These are phyloP conservation scores for Aspergillus taichungensis DNA, from an alignment of 495 filamentous ascomycete species.

Conservation along the genomic window DNA sequence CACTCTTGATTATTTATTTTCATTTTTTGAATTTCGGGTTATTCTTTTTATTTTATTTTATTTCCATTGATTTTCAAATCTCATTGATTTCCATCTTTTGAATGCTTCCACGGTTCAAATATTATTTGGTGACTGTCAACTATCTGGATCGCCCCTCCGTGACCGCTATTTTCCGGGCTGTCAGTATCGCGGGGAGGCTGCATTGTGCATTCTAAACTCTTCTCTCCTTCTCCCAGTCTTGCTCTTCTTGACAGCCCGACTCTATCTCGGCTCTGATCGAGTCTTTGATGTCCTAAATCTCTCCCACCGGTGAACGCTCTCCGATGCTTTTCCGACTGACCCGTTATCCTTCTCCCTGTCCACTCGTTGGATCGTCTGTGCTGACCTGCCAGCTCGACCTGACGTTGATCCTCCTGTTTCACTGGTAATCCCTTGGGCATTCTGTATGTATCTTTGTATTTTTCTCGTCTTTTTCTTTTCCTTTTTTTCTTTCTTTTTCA, in stretches of 20 bases:
- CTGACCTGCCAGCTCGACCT: no score
- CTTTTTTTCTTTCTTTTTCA: slow-evolving; percentile 3
- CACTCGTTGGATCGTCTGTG: no score
- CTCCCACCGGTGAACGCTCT: not conserved
- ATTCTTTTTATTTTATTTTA: no score
- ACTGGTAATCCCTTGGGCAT: no score
- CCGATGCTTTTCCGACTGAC: no score
- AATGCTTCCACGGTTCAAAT: not conserved
- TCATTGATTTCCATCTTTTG: no score
- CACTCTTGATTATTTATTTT: no score
- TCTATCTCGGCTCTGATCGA: not conserved
- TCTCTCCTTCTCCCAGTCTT: slow-evolving; percentile 2
- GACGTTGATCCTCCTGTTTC: no score
- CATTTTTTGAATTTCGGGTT: no score
- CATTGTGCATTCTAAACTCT: not conserved
- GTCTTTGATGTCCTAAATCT: not conserved
- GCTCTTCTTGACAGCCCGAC: slow-evolving; percentile 1
- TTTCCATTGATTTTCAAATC: no score
- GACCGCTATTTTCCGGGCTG: not conserved
- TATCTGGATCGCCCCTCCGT: not conserved
- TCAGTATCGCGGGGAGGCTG: slow-evolving; percentile 5
- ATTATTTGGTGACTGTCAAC: slow-evolving; percentile 9
- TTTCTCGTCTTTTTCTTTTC: slow-evolving; percentile 3
- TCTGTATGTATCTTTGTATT: not conserved
- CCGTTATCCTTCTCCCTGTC: no score